Base-by-base conservation (phyloP, 345 rosid species). In the Adansonia digitata region DNA sequence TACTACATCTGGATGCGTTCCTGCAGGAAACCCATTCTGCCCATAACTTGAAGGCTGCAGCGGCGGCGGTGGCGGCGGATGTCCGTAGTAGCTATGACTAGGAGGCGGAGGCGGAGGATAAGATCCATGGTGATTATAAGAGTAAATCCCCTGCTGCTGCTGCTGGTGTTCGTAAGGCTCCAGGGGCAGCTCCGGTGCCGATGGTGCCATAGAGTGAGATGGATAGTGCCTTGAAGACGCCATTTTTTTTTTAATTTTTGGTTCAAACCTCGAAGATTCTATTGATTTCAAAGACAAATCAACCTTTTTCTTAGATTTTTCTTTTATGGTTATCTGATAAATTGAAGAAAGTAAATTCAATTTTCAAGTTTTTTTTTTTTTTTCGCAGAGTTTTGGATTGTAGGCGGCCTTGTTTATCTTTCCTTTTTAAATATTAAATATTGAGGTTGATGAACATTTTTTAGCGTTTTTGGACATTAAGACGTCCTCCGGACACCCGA, bases 121-220 rank as follows among this genome's bases (percentile, higher is more conserved):
- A 13, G 49, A 22, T 53, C 78, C 56, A 20, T 82, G 43, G 55
- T 68, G 8, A 18, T 31, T 48, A 15, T 78, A 81, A 27, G 14
- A 2, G 80, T 79, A 64, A 5, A 43, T 40, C 20, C 42, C 53
- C n/a, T 62, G 59, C 40, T n/a, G 82, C 3, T 43, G 55, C 22
- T 43, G 55, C 20, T 61, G 55, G 8, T 56, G 78, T 0, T 7
- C 68, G 49, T 61, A 77, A 13, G 84, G 69, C 1, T 81, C 86
- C 8, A 88, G 90, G 2, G 85, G 45, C 74, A 86, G 40, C 74
- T 85, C 73, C 2, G 86, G 89, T 29, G 91, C 88, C 1, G 90
- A 87, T 0, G 89, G 91, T 0, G 86, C 80, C 31, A 75, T 75
- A 1, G 86, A 74, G 2, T 84, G 77, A 35, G 83, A 53, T 18